Evolutionary conservation across 2,329 filamentous ascomycete genomes (phyloP), one percentile per base, ranked within the genome.

Genomic region (Ceratocystis albifundus): DNA sequence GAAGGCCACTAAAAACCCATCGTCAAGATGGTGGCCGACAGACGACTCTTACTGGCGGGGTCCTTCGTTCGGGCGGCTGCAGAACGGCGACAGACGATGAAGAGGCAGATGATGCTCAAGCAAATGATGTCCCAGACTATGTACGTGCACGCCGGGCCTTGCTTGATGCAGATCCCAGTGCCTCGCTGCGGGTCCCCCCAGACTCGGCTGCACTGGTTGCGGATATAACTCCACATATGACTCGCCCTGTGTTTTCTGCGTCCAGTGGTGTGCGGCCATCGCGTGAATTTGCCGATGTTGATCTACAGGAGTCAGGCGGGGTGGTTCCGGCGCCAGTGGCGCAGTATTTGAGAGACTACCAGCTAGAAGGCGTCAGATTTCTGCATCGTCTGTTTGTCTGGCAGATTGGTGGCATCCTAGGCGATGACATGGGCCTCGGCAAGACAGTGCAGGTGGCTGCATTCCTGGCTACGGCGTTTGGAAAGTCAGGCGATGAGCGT

Each of bases 361-460:
- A 99, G 74, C 80, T 97, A 1, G 83, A 88, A 32, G 94, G 94
- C 4, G 89, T 88, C 15, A 81, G 83, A 41, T 97, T 96, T 71
- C 79, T 99, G 6, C 92, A 97, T 73, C 84, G 89, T 68, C 82
- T 89, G 25, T 97, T 97, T 73, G 88, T 96, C 3, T 93, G 90
- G 70, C 94, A 99, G 72, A 88, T 87, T 71, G 94, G 94, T 0
- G 90, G 89, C 1, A 89, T 99, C 25, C 80, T 99, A 0, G 92
- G 93, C 2, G 94, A 99, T 73, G 94, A 99, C 72, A 99, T 99
- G 94, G 94, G 94, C 22, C 76, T 99, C 41, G 94, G 94, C 0
- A 99, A 99, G 76, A 99, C 94, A 0, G 90, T 99, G 1, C 94
- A 99, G 74, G 90, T 99, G 30, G 94, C 91, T 67, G 89, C 92